Base-by-base conservation (phyloP, 140 eudicot species). In the Ambrosia hybrid region DNA sequence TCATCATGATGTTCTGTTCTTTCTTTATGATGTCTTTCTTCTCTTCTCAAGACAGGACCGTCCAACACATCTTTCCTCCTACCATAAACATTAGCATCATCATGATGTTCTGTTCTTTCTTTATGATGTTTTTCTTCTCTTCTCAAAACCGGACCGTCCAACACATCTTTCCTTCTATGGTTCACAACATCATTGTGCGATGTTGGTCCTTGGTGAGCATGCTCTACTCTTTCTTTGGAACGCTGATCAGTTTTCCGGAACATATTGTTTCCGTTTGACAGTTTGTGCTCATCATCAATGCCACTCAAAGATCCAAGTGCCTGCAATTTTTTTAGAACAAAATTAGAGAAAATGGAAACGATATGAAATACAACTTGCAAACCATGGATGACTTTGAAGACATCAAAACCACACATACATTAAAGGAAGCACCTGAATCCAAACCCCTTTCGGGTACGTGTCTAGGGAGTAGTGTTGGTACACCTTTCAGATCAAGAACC, bases 261-360 rank as follows among this genome's bases (percentile, higher is more conserved):
- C 46, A 70, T 51, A 5, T 66, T 78, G 57, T 74, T 84, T 39
- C 72, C 85, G 63, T 71, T 82, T 57, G 71, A 67, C 16, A 41
- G 70, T 65, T 74, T 79, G 80, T 59, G 75, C 38, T 79, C 83
- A 48, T 82, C 85, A 51, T 77, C 73, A 48, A 53, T 45, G 48
- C 51, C 70, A 73, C 59, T 68, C 55, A 56, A 17, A 56, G 82
- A 65, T 39, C 72, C 86, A 65, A 69, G 84, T 39, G 76, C 77
- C 94, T 87, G 78, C 68, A 71, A 58, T 52, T 49, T 74, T 65
- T 58, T 48, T n/a, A 3, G 6, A 73, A 65, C 43, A 66, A 16
- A 6, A 10, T 7, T 36, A 73, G 57, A 75, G 63, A 33, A 34
- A 51, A 61, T 52, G 41, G 64, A 51, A 33, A 49, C 9, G 78